phyloP scores from a whole-genome alignment of 371 early-diverging fungal species.

The Mucor sp. region DNA sequence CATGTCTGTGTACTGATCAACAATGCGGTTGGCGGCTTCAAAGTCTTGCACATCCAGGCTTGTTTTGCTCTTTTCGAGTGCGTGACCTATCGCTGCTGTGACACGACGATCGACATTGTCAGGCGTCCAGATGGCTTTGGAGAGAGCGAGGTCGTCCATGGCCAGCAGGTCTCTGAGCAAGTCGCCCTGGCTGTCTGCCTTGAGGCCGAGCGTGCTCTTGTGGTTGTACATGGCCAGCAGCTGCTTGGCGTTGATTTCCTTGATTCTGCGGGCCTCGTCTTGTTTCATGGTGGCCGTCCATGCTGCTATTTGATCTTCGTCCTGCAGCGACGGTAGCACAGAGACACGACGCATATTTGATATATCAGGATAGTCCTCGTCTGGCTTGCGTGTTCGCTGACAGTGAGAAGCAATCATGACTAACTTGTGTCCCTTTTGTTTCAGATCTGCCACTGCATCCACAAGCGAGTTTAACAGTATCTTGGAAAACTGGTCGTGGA shows the following conservation, averaged over 20 bases:
- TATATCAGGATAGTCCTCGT: slow-evolving; percentile 9
- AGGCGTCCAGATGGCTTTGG: slow-evolving; percentile 38
- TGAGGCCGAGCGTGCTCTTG: slow-evolving; percentile 17
- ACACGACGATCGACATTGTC: slow-evolving; percentile 38
- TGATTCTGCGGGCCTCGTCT: slow-evolving; percentile 39
- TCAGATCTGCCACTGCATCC: slow-evolving; percentile 42
- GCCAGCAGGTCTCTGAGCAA: slow-evolving; percentile 6
- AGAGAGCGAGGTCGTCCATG: slow-evolving; percentile 22
- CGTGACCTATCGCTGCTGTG: slow-evolving; percentile 37
- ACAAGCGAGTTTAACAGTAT: slow-evolving; percentile 43
- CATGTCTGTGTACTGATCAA: slow-evolving; percentile 16
- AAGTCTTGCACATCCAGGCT: slow-evolving; percentile 29
- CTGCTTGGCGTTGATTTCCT: slow-evolving; percentile 52
- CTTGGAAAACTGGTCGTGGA: slow-evolving; percentile 41
- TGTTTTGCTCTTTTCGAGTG: slow-evolving; percentile 22
- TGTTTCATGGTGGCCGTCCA: slow-evolving; percentile 28
- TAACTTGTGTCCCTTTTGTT: slow-evolving; percentile 47
- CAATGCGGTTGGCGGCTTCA: slow-evolving; percentile 22
- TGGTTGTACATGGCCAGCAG: slow-evolving; percentile 31
- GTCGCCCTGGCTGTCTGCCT: background rate
- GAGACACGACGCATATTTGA: slow-evolving; percentile 30
- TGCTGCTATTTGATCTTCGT: slow-evolving; percentile 8
- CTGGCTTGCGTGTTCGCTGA: slow-evolving; percentile 15
- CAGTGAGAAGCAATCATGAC: slow-evolving; percentile 51
- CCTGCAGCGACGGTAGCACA: slow-evolving; percentile 24